Base-by-base conservation (phyloP, 805 yeast species). In the Starmerella vaccinii region DNA sequence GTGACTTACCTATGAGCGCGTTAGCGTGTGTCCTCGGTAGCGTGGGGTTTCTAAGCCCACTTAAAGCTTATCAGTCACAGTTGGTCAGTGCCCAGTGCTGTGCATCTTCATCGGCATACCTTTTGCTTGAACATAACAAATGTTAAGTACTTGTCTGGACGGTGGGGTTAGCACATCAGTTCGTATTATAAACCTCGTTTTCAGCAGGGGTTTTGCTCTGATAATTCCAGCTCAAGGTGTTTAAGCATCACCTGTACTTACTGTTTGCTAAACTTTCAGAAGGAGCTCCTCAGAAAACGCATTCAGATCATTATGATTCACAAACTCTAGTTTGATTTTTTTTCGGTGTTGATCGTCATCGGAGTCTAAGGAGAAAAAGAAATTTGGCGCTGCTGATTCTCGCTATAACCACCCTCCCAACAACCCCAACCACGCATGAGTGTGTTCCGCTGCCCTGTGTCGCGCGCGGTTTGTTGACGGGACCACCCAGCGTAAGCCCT, bases 31-130 rank as follows among this genome's bases (percentile, higher is more conserved):
- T 51, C 60, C 77, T 87, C 95, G 77, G 95, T 85, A 67, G 71
- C 79, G 80, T 77, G 85, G 94, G 96, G 83, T 89, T 89, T 94
- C 92, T 82, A 92, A 86, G 96, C 95, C 95, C 89, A 81, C 80
- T 68, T 61, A 71, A 85, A 94, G 95, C 76, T 71, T 84, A 88
- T 88, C 96, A 85, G 95, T 88, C 96, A 88, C 80, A 62, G 60
- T 57, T 26, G 65, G 70, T 84, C 97, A 81, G 97, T 88, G 97
- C 97, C 97, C 97, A 89, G 97, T 89, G 97, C 96, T 77, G 76
- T 81, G 76, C 68, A 71, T 88, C 96, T 76, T 88, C 96, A 77
- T 77, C 51, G 59, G 57, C 55, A 55, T 56, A 55, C 58, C 49
- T 32, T 45, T 49, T 49, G 43, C 26, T 19, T 26, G 5, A 8